Evolutionary conservation across 768 basidiomycete genomes (phyloP).

Genomic region (Leucocoprinus birnbaumii): DNA sequence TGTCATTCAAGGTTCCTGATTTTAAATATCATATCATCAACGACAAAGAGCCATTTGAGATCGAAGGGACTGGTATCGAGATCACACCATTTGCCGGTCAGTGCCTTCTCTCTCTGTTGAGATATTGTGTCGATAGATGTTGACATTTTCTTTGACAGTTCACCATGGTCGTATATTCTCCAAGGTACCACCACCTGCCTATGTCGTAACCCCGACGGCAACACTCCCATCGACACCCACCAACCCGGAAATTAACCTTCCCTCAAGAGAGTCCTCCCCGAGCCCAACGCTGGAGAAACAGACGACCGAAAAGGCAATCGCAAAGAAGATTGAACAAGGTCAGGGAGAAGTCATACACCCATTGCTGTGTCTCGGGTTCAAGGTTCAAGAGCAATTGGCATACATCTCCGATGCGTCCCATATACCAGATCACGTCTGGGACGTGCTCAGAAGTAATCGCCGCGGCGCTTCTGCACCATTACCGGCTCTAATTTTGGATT

Average conservation of each 20-base stretch:
- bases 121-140: neutral
- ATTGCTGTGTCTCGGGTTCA: constrained; percentile 68
- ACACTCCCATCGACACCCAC: constrained; percentile 34
- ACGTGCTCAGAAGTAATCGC: constrained; percentile 30
- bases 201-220: constrained; percentile 35
- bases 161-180: constrained; percentile 73
- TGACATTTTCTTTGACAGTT: constrained; percentile 35
- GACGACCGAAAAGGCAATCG: neutral
- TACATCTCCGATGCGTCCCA: constrained; percentile 84
- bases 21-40: constrained; percentile 82
- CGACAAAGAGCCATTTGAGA: constrained; percentile 63
- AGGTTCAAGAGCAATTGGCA: constrained; percentile 58
- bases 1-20: constrained; percentile 60
- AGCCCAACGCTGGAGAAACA: neutral
- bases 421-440: constrained; percentile 76
- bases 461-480: constrained; percentile 23
- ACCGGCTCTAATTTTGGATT: constrained; percentile 73
- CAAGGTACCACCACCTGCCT: constrained; percentile 31
- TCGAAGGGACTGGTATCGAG: constrained; percentile 58
- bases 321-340: constrained; percentile 10
- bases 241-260: constrained; percentile 26
- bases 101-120: constrained; percentile 14
- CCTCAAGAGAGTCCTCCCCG: constrained; percentile 6
- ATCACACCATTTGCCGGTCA: constrained; percentile 67
- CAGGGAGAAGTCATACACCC: constrained; percentile 40